Conservation (phyloP, 257 asterid species). For the Oldenlandia corymbosa region DNA sequence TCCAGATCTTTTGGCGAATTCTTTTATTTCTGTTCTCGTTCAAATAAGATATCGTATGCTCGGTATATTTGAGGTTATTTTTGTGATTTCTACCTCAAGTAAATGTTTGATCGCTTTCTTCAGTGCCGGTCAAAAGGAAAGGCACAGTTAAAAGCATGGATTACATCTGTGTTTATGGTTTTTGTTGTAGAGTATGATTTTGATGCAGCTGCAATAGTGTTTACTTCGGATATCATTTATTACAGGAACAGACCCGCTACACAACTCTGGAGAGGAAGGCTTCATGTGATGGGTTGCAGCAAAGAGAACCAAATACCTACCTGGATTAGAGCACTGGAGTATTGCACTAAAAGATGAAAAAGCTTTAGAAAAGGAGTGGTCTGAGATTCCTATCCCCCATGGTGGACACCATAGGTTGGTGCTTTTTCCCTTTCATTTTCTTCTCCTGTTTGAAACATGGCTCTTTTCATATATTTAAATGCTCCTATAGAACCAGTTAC, state of each 20-base stretch:
- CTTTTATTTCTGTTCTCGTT: not conserved
- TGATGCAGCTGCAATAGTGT: not conserved
- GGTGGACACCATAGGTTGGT: constrained; percentile 93
- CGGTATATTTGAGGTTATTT: too few species aligned
- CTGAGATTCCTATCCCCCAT: constrained; percentile 82
- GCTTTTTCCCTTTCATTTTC: constrained; percentile 17
- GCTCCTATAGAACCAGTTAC: too few species aligned
- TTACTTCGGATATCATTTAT: constrained; percentile 9
- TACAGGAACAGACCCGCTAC: constrained; percentile 94
- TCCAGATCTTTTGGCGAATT: not conserved
- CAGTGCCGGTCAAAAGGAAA: not conserved
- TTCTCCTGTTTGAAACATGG: too few species aligned
- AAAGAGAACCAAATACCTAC: constrained; percentile 74
- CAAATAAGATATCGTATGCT: too few species aligned
- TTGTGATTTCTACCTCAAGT: too few species aligned
- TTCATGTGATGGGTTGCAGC: constrained; percentile 98
- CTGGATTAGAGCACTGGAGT: constrained; percentile 85
- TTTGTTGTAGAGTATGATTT: not conserved
- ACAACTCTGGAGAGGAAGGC: constrained; percentile 88
- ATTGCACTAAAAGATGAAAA: constrained; percentile 76
- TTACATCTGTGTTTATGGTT: too few species aligned
- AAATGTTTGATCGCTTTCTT: not conserved
- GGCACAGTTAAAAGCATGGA: too few species aligned
- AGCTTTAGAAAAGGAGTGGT: constrained; percentile 79
- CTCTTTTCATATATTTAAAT: too few species aligned